Evolutionary conservation across 1,139 yeast genomes (phyloP).

Genomic region (Candida freyschussii): DNA sequence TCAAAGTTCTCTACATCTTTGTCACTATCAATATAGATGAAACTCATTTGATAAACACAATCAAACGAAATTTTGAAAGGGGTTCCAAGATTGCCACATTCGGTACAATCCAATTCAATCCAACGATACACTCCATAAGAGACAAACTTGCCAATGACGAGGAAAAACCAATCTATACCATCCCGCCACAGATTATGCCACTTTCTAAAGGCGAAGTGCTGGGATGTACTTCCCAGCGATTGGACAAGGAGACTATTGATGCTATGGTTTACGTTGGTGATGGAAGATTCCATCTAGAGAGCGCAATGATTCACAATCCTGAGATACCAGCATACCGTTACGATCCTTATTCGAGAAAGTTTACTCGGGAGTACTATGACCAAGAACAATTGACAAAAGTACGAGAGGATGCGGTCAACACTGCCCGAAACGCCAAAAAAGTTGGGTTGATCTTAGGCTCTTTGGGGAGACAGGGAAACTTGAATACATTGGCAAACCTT

Average conservation of each 20-base stretch:
- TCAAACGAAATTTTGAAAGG: conserved; percentile 60
- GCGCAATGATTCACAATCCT: conserved; percentile 97
- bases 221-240: conserved; percentile 90
- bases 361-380: conserved; percentile 84
- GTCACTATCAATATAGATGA: conserved; percentile 91
- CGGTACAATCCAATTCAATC: conserved; percentile 96
- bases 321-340: conserved; percentile 86
- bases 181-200: conserved; percentile 91
- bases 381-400: conserved; percentile 75
- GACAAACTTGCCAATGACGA: conserved; percentile 48
- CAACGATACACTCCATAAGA: conserved; percentile 78
- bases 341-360: conserved; percentile 90
- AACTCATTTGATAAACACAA: conserved; percentile 70
- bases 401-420: conserved; percentile 66
- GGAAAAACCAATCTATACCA: conserved; percentile 49
- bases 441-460: conserved; percentile 93
- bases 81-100: conserved; percentile 71
- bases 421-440: conserved; percentile 54
- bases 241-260: conserved; percentile 56
- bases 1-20: conserved; percentile 89
- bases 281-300: conserved; percentile 92
- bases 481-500: conserved; percentile 63
- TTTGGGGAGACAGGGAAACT: conserved; percentile 91
- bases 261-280: conserved; percentile 94
- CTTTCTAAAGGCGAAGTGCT: conserved; percentile 92